Evolutionary conservation across 2,329 filamentous ascomycete species (phyloP).

Genomic region (Trichoderma atroviride): DNA sequence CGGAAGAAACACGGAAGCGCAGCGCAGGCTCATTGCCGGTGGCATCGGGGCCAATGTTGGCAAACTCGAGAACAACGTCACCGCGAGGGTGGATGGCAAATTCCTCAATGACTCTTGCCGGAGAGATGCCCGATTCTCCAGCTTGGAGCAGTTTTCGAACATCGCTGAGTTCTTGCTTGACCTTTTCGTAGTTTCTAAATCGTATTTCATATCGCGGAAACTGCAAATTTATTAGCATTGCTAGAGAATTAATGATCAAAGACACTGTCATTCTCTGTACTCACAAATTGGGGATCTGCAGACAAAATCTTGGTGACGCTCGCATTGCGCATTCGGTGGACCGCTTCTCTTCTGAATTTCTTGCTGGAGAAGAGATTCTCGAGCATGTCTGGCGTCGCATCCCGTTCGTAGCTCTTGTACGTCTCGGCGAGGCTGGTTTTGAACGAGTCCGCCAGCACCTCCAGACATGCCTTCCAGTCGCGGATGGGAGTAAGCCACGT

Average conservation of each 20-base stretch:
- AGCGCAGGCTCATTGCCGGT: slow-evolving; percentile 43
- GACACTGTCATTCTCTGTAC: slow-evolving; percentile 23
- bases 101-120: slow-evolving; percentile 46
- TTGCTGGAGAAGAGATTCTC: slow-evolving; percentile 48
- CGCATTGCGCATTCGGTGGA: slow-evolving; percentile 51
- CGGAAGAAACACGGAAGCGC: slow-evolving; percentile 56
- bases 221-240: slow-evolving; percentile 30
- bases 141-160: slow-evolving; percentile 46
- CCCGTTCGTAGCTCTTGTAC: slow-evolving; percentile 50
- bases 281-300: slow-evolving; percentile 48
- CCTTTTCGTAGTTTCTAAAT: slow-evolving; percentile 50
- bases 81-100: slow-evolving; percentile 49
- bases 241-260: not conserved
- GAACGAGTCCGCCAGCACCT: slow-evolving; percentile 47
- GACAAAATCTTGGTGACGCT: slow-evolving; percentile 49
- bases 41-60: slow-evolving; percentile 44
- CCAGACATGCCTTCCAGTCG: slow-evolving; percentile 50
- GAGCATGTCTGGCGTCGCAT: slow-evolving; percentile 47
- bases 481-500: slow-evolving; percentile 45
- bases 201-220: slow-evolving; percentile 52
- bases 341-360: slow-evolving; percentile 46
- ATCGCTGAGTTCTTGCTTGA: slow-evolving; percentile 47
- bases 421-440: slow-evolving; percentile 47
- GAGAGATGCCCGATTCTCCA: slow-evolving; percentile 46
- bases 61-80: slow-evolving; percentile 56